A percentile compares a stretch with the other conserved stretches of the same genome.
Conservation (phyloP, 768 basidiomycete genomes). For the Thelephora aurantiotincta region DNA sequence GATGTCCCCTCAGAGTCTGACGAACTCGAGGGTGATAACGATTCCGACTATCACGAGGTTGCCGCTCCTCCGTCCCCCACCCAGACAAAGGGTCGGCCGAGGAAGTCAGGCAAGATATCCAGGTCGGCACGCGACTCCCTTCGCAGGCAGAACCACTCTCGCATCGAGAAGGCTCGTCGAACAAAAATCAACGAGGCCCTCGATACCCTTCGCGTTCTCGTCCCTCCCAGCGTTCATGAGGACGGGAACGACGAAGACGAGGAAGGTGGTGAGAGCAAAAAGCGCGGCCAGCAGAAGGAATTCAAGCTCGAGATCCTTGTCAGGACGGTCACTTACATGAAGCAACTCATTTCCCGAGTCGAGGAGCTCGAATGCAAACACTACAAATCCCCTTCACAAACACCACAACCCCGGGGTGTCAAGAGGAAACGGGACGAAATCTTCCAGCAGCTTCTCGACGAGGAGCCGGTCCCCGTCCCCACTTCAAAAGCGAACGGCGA, state of each 20-base stretch:
- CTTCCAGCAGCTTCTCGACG: not conserved
- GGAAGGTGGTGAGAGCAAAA: slow-evolving; percentile 20
- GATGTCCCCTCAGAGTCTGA: slow-evolving; percentile 11
- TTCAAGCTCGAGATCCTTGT: slow-evolving; percentile 89
- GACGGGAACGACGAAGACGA: slow-evolving; percentile 26
- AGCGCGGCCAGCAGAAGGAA: slow-evolving; percentile 38
- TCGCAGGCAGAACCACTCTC: slow-evolving; percentile 85
- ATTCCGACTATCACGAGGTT: not conserved
- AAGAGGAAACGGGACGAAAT: not conserved
- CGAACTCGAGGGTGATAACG: slow-evolving; percentile 17
- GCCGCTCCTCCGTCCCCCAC: slow-evolving; percentile 4
- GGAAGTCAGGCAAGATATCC: slow-evolving; percentile 57
- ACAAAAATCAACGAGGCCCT: slow-evolving; percentile 95
- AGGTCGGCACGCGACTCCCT: slow-evolving; percentile 73
- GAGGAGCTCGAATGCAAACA: slow-evolving; percentile 17
- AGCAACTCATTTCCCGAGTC: slow-evolving; percentile 51
- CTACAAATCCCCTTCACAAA: slow-evolving; percentile 3
- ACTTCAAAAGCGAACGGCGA: slow-evolving; percentile 1
- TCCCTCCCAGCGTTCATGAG: slow-evolving; percentile 33
- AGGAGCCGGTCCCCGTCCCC: not conserved
- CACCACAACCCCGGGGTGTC: not conserved
- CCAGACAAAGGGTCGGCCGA: slow-evolving; percentile 47
- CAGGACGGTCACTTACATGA: slow-evolving; percentile 66
- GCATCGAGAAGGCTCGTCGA: slow-evolving; percentile 86
- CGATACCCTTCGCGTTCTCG: slow-evolving; percentile 59